Evolutionary conservation across 2,329 filamentous ascomycete genomes (phyloP).

Genomic region (Alternaria metachromatica): DNA sequence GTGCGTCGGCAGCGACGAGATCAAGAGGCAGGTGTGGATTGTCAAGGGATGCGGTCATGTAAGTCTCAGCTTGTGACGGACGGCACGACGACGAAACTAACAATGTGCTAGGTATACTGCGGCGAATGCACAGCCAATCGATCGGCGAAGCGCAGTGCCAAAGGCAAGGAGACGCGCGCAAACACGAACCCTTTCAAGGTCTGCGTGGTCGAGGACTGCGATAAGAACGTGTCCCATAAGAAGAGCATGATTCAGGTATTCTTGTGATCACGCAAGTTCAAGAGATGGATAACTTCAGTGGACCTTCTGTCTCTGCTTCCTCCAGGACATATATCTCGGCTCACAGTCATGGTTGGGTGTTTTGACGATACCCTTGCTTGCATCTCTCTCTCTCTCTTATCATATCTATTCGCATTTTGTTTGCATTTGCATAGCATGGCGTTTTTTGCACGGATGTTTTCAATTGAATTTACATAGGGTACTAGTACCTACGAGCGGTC

Average conservation of each 20-base stretch:
- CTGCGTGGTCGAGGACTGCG: conserved; percentile 56
- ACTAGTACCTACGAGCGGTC: background rate
- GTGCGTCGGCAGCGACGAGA: conserved; percentile 70
- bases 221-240: conserved; percentile 40
- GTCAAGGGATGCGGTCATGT: conserved; percentile 93
- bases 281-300: background rate
- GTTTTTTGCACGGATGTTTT: conserved; percentile 5
- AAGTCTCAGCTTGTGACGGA: conserved; percentile 45
- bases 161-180: conserved; percentile 47
- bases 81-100: background rate
- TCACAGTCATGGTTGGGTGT: conserved; percentile 6
- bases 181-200: conserved; percentile 51
- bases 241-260: conserved; percentile 52
- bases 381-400: background rate
- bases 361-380: conserved; percentile 18
- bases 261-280: conserved; percentile 29
- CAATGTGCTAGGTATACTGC: conserved; percentile 57
- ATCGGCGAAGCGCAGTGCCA: conserved; percentile 44
- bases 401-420: background rate
- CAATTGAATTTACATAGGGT: background rate
- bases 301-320: background rate
- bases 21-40: conserved; percentile 90
- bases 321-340: background rate
- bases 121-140: conserved; percentile 58
- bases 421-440: conserved; percentile 30